phyloP scores from a whole-genome alignment of 208 protist species.

The Trypanosoma rangeli region DNA sequence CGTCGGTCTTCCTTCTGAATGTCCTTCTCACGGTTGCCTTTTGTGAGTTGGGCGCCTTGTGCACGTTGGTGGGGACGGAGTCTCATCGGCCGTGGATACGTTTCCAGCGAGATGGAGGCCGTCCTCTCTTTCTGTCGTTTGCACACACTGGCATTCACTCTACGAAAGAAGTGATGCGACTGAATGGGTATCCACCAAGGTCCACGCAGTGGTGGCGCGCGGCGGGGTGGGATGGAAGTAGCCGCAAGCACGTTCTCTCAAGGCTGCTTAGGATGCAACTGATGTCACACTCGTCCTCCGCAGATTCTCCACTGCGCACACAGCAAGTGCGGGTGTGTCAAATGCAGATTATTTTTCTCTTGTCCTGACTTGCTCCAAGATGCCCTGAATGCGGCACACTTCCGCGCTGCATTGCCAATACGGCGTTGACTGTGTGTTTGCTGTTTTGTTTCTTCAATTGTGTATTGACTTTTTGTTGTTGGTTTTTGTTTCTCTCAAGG shows the following conservation, averaged over 20 bases:
- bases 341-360: conserved; percentile 49
- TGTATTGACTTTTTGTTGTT: too few species aligned
- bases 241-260: conserved; percentile 38
- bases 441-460: too few species aligned
- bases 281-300: conserved; percentile 15
- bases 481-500: neutral
- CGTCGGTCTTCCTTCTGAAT: conserved; percentile 55
- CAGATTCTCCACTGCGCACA: neutral
- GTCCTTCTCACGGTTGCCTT: conserved; percentile 40
- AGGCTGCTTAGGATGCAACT: conserved; percentile 47
- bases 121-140: conserved; percentile 37
- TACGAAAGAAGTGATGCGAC: conserved; percentile 26
- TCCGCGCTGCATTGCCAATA: neutral
- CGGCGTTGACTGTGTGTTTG: neutral
- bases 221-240: conserved; percentile 28
- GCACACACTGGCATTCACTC: conserved; percentile 36
- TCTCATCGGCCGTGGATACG: conserved; percentile 46
- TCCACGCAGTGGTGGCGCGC: conserved; percentile 36
- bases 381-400: neutral
- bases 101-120: conserved; percentile 23
- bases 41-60: conserved; percentile 22
- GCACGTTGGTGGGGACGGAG: conserved; percentile 44
- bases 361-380: conserved; percentile 18
- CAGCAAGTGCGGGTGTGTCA: conserved; percentile 34
- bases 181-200: conserved; percentile 21